Evolutionary conservation across 176 grass and related monocot genomes (phyloP), one percentile per base, ranked within the genome.

Genomic region (Avena sativa): DNA sequence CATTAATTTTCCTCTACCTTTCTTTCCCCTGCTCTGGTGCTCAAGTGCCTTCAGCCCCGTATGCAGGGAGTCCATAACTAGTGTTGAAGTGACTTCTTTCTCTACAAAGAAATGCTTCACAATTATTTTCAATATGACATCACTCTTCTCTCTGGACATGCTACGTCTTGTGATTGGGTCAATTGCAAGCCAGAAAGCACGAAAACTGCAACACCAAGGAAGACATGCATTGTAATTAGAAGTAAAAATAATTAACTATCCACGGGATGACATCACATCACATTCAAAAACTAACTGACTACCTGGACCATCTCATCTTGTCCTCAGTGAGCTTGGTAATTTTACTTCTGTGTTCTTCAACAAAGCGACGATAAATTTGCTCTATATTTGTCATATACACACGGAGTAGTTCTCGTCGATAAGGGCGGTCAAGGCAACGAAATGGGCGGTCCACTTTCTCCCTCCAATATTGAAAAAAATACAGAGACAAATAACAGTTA

Each of bases 301-400:
- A 98, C 97, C 97, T 94, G 58, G 97, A 93, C 97, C 97, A 99
- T 74, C 72, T 93, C 81, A 83, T 61, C 84, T 96, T 84, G 43
- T 99, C 97, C 66, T 99, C 94, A 85, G 93, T 91, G 55, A 96
- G 89, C 78, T 84, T 91, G 87, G 71, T 81, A 90, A 94, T 76
- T 87, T 94, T 94, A 40, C 86, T 86, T 89, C 86, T 92, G 72
- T 70, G 65, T 68, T 96, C 92, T 28, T 96, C 90, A 89, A 96
- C 73, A 92, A 93, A 96, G 23, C 81, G 87, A 38, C 87, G 94
- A 69, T 87, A 99, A 89, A 94, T 93, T 91, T 96, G 91, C 84
- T 99, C 97, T 86, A 96, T 89, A 62, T 99, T 99, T 76, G 89
- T 83, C 79, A 92, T 87, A 87, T 96, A 99, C 11, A 94, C 92